phyloP scores from a whole-genome alignment of 148 eudicot genomes.

The Amaranthus palmeri region DNA sequence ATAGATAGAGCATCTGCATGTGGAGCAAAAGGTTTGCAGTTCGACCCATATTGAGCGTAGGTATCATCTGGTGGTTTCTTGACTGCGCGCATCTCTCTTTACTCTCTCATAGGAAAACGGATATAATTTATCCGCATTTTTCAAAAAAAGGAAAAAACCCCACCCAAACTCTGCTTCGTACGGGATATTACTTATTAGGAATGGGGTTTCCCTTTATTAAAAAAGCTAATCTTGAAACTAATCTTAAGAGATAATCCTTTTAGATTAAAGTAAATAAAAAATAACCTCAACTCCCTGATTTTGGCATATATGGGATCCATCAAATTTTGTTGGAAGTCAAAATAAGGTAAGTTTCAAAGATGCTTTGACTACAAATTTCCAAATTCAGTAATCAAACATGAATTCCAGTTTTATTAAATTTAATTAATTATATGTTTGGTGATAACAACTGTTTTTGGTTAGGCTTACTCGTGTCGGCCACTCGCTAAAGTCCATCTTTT shows the following conservation, averaged over 20 bases:
- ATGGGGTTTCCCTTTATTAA: background rate
- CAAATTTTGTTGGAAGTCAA: background rate
- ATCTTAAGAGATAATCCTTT: background rate
- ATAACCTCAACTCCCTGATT: background rate
- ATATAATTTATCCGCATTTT: too few species aligned
- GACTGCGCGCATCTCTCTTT: too few species aligned
- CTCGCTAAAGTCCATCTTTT: conserved; percentile 9
- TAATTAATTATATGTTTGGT: conserved; percentile 7
- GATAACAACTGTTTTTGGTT: conserved; percentile 15
- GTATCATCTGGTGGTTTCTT: too few species aligned
- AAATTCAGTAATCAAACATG: conserved; percentile 11
- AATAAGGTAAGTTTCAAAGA: conserved; percentile 18
- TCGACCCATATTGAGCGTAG: too few species aligned
- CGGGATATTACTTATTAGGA: too few species aligned
- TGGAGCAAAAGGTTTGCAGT: too few species aligned
- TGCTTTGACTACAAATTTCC: conserved; percentile 23
- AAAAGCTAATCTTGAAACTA: background rate
- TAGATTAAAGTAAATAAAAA: background rate
- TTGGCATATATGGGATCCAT: conserved; percentile 7
- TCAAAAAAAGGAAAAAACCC: too few species aligned
- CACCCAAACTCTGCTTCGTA: too few species aligned
- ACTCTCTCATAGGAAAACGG: too few species aligned
- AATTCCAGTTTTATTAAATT: background rate
- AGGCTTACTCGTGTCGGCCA: conserved; percentile 28
- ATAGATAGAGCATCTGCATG: too few species aligned